Evolutionary conservation across 2,329 filamentous ascomycete genomes (phyloP).

Genomic region (Claviceps sp.): DNA sequence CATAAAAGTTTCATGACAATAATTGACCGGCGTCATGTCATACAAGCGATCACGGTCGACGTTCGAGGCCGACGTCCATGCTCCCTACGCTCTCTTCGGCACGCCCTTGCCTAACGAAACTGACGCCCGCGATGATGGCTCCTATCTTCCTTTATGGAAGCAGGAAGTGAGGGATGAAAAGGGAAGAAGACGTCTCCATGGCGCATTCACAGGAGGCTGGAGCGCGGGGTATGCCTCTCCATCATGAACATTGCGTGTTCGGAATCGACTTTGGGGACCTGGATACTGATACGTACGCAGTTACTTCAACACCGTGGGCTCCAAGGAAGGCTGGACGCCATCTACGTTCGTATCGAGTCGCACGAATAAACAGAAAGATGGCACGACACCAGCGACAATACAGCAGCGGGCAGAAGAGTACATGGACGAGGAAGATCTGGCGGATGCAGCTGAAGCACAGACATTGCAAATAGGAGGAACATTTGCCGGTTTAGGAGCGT

Average conservation of each 20-base stretch:
- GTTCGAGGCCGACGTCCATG: conserved; percentile 64
- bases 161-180: conserved; percentile 92
- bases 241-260: neutral
- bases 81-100: conserved; percentile 68
- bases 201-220: conserved; percentile 92
- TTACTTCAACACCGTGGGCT: conserved; percentile 96
- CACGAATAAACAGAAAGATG: conserved; percentile 59
- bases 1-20: conserved; percentile 2
- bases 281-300: conserved; percentile 27
- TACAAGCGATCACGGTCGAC: conserved; percentile 65
- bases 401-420: conserved; percentile 73
- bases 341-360: conserved; percentile 87
- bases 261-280: neutral
- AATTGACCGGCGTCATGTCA: conserved; percentile 41
- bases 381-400: conserved; percentile 24
- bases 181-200: conserved; percentile 81
- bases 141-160: conserved; percentile 93
- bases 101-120: conserved; percentile 74
- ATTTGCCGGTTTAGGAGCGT: conserved; percentile 65
- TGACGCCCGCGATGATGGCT: conserved; percentile 73
- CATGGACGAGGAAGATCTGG: conserved; percentile 95
- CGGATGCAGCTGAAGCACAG: conserved; percentile 68
- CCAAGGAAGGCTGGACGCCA: conserved; percentile 95
- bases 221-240: conserved; percentile 66
- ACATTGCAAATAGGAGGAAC: conserved; percentile 58